Percentiles rank a stretch among this genome's conserved stretches.
Evolutionary conservation across 768 basidiomycete genomes (phyloP).

Genomic region (Psilocybe cubensis): DNA sequence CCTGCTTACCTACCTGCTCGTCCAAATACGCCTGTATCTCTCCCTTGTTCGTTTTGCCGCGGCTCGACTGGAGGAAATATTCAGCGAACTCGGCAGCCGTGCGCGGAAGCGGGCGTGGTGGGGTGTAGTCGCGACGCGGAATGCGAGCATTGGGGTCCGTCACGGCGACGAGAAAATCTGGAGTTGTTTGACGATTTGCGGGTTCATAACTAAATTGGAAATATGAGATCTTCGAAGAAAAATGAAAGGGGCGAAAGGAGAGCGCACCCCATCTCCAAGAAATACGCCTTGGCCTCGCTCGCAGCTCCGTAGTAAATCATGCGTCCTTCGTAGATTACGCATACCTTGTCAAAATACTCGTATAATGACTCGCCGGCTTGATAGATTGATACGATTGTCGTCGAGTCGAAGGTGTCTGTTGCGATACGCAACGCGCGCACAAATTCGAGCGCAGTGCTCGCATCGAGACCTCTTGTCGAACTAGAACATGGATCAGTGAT

Average conservation of each 20-base stretch:
- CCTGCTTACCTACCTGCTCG: slow-evolving; percentile 47
- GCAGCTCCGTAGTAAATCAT: slow-evolving; percentile 80
- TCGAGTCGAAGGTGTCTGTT: slow-evolving; percentile 55
- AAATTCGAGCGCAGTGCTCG: slow-evolving; percentile 76
- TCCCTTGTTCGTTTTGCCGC: slow-evolving; percentile 43
- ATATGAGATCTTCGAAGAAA: not conserved
- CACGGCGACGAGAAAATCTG: slow-evolving; percentile 65
- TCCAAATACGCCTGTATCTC: slow-evolving; percentile 50
- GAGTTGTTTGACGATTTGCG: slow-evolving; percentile 65
- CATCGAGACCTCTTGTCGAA: slow-evolving; percentile 66
- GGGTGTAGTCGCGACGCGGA: slow-evolving; percentile 42
- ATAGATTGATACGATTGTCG: slow-evolving; percentile 83
- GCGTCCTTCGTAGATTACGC: slow-evolving; percentile 73
- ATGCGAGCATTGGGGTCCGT: slow-evolving; percentile 66
- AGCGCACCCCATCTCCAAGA: slow-evolving; percentile 59
- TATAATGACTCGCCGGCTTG: slow-evolving; percentile 78
- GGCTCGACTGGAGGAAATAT: slow-evolving; percentile 43
- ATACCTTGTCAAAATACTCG: slow-evolving; percentile 77
- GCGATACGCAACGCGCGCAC: slow-evolving; percentile 65
- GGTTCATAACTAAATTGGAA: slow-evolving; percentile 47
- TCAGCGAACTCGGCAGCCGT: slow-evolving; percentile 62
- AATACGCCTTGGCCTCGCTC: slow-evolving; percentile 66
- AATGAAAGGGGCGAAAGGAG: not conserved
- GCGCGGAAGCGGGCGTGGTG: slow-evolving; percentile 52
- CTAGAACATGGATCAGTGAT: too few relatives aligned